Conservation (phyloP, 345 rosid species). For the Populus tremula region DNA sequence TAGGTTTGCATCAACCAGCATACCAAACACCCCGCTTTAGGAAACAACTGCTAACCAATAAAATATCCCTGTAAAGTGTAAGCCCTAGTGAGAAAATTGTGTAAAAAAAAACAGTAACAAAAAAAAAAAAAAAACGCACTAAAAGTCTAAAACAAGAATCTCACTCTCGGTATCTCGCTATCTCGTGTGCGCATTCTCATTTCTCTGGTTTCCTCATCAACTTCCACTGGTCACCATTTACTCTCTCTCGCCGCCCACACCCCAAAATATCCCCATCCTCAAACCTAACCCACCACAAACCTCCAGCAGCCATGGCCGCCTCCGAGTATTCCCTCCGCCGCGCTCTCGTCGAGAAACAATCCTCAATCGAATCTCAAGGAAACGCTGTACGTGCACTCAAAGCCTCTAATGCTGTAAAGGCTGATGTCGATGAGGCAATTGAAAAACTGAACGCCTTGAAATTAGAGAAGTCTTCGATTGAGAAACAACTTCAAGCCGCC, state of each 20-base stretch:
- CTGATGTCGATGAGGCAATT: slow-evolving; percentile 70
- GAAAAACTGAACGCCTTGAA: slow-evolving; percentile 58
- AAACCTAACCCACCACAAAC: slow-evolving; percentile 1
- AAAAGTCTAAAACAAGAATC: neutral
- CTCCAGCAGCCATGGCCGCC: slow-evolving; percentile 43
- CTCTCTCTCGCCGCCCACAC: slow-evolving; percentile 16
- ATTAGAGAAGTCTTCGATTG: slow-evolving; percentile 65
- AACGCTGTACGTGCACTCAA: slow-evolving; percentile 73
- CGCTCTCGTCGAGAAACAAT: slow-evolving; percentile 52
- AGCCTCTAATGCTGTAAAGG: slow-evolving; percentile 51
- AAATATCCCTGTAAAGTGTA: neutral
- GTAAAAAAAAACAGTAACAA: neutral
- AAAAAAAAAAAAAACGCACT: neutral
- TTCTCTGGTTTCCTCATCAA: slow-evolving; percentile 27
- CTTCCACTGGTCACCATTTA: slow-evolving; percentile 25
- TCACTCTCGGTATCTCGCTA: neutral
- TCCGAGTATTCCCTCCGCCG: slow-evolving; percentile 66
- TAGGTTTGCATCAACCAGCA: too few species aligned
- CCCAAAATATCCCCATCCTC: neutral
- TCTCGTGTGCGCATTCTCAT: slow-evolving; percentile 44
- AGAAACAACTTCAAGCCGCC: slow-evolving; percentile 62
- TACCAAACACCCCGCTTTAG: too few species aligned
- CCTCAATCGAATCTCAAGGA: slow-evolving; percentile 71
- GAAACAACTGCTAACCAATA: too few species aligned
- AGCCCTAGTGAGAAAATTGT: slow-evolving; percentile 24